Evolutionary conservation across 1,139 yeast species (phyloP).

Genomic region (Hyphopichia burtonii): DNA sequence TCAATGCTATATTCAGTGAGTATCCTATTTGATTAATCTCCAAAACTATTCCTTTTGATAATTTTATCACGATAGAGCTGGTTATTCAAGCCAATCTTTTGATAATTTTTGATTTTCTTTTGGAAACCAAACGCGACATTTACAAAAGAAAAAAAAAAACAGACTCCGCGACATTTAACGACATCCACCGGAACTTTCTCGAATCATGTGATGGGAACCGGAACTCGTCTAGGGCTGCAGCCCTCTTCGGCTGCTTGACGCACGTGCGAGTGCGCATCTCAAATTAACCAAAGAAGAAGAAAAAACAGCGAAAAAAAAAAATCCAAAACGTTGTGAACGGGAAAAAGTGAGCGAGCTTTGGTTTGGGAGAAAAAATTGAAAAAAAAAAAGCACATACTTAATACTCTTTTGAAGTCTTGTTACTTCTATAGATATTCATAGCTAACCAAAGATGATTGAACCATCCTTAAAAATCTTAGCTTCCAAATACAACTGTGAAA

Average conservation of each 20-base stretch:
- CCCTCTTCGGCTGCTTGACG: not conserved
- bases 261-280: too few relatives aligned
- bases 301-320: not conserved
- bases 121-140: not conserved
- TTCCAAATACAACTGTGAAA: slow-evolving; percentile 99
- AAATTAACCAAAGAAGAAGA: too few relatives aligned
- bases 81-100: not conserved
- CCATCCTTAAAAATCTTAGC: slow-evolving; percentile 99
- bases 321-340: not conserved
- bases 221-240: not conserved
- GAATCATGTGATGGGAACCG: too few relatives aligned
- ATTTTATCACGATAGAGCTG: too few relatives aligned
- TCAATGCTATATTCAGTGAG: too few relatives aligned
- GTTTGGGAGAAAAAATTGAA: not conserved
- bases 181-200: too few relatives aligned
- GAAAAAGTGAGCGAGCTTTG: not conserved
- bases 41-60: too few relatives aligned
- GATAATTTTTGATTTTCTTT: not conserved
- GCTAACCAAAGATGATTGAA: slow-evolving; percentile 69
- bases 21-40: too few relatives aligned
- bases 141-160: too few relatives aligned
- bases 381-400: slow-evolving; percentile 1
- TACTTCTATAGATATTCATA: slow-evolving; percentile 2
- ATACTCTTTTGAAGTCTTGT: slow-evolving; percentile 1
- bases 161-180: not conserved